Conservation (phyloP, 441 rosid genomes). For the Populus trichocarpa region DNA sequence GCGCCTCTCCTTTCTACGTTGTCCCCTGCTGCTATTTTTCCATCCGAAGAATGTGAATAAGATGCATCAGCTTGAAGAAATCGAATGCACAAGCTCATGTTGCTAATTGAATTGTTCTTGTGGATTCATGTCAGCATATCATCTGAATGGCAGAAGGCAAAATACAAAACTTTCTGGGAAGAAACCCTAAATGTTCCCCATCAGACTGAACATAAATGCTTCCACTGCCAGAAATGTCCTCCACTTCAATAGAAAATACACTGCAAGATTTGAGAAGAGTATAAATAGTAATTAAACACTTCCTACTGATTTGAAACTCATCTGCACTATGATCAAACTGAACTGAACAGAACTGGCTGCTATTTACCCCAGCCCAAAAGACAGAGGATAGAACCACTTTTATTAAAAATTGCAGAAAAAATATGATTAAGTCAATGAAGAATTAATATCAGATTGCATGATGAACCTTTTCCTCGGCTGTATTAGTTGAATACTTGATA, state of each 20-base stretch:
- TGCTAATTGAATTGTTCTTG: not conserved
- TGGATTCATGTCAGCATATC: conserved; percentile 45
- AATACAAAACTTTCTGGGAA: conserved; percentile 69
- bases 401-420: not conserved
- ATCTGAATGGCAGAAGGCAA: conserved; percentile 74
- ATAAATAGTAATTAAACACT: not conserved
- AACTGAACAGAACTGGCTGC: not conserved
- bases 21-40: not conserved
- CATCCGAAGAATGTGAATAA: not conserved
- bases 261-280: conserved; percentile 35
- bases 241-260: conserved; percentile 68
- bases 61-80: conserved; percentile 4
- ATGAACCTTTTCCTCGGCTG: not conserved
- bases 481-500: not conserved
- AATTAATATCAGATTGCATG: not conserved
- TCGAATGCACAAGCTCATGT: not conserved
- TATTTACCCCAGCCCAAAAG: not conserved
- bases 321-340: not conserved
- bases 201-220: conserved; percentile 88
- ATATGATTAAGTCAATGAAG: not conserved
- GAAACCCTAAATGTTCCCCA: conserved; percentile 88
- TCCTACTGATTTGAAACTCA: not conserved
- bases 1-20: not conserved
- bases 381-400: not conserved
- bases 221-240: conserved; percentile 55